A percentile compares a stretch with the other conserved stretches of the same genome.
These are phyloP conservation scores for Asterella californica DNA, from an alignment of 225 moss, liverwort and hornwort species.

Conservation along the genomic window DNA sequence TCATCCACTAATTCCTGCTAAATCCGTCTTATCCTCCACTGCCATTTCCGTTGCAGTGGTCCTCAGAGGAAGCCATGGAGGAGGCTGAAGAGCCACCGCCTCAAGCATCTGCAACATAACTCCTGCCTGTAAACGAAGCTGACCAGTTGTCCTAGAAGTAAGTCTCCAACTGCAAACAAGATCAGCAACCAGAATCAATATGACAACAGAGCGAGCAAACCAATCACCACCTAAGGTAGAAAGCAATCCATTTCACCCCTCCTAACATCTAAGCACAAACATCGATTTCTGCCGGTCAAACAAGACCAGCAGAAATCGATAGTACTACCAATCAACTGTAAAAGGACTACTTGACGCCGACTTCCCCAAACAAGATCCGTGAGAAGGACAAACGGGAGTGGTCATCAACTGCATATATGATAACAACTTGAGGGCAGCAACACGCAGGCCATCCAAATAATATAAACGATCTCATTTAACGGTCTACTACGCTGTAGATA, in stretches of 20 bases:
- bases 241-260: too few species aligned
- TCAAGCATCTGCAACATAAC: conserved; percentile 66
- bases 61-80: conserved; percentile 58
- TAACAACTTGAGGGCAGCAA: too few species aligned
- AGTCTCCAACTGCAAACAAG: conserved; percentile 26
- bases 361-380: too few species aligned
- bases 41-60: conserved; percentile 56
- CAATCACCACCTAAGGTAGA: too few species aligned
- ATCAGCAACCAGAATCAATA: background rate
- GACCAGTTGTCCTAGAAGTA: conserved; percentile 14
- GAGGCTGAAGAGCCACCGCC: conserved; percentile 71
- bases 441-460: too few species aligned
- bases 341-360: too few species aligned
- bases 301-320: background rate
- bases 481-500: background rate
- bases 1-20: conserved; percentile 55
- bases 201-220: too few species aligned
- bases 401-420: too few species aligned
- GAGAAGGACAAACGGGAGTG: too few species aligned
- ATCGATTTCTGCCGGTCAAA: too few species aligned
- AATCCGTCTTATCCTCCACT: conserved; percentile 51
- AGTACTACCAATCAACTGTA: too few species aligned
- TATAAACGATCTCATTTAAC: too few species aligned
- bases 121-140: conserved; percentile 27
- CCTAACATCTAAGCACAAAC: background rate